These are phyloP conservation scores for Blastobotrys muscicola DNA, from an alignment of 805 yeast genomes.

Conservation along the genomic window DNA sequence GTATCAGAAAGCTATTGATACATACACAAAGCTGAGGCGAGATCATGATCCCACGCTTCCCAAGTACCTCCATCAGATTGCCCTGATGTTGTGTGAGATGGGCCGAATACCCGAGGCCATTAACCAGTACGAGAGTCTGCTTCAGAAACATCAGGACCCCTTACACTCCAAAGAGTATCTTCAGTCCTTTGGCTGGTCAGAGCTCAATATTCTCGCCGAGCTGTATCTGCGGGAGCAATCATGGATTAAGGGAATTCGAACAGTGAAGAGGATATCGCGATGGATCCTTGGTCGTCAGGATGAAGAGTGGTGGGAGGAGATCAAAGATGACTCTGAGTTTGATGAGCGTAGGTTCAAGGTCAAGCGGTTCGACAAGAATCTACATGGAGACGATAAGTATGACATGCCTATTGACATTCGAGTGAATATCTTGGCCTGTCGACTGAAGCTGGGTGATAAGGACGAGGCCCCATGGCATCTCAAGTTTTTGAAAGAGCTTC, in stretches of 20 bases:
- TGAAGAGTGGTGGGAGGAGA: conserved; percentile 59
- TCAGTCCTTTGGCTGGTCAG: conserved; percentile 71
- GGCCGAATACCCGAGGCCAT: conserved; percentile 66
- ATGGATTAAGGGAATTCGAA: conserved; percentile 52
- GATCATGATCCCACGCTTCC: conserved; percentile 6
- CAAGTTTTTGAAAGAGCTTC: conserved; percentile 44
- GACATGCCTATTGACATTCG: conserved; percentile 80
- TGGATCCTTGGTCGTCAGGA: conserved; percentile 68
- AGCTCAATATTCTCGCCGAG: conserved; percentile 75
- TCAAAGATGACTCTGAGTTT: conserved; percentile 64
- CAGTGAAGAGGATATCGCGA: conserved; percentile 63
- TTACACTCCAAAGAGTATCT: conserved; percentile 22
- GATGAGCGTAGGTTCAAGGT: conserved; percentile 48
- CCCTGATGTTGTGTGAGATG: conserved; percentile 34
- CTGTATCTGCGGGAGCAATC: conserved; percentile 61
- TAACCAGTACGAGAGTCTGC: conserved; percentile 52
- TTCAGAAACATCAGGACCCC: conserved; percentile 46
- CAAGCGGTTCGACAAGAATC: conserved; percentile 6
- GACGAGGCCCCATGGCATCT: conserved; percentile 71
- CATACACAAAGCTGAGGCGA: conserved; percentile 16
- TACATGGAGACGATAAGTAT: conserved; percentile 18
- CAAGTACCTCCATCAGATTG: conserved; percentile 5
- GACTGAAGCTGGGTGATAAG: conserved; percentile 44
- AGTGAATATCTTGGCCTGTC: conserved; percentile 63
- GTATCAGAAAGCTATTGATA: conserved; percentile 19